These are phyloP conservation scores for Tritrichomonas foetus DNA, from an alignment of 208 protist species.

Conservation along the genomic window DNA sequence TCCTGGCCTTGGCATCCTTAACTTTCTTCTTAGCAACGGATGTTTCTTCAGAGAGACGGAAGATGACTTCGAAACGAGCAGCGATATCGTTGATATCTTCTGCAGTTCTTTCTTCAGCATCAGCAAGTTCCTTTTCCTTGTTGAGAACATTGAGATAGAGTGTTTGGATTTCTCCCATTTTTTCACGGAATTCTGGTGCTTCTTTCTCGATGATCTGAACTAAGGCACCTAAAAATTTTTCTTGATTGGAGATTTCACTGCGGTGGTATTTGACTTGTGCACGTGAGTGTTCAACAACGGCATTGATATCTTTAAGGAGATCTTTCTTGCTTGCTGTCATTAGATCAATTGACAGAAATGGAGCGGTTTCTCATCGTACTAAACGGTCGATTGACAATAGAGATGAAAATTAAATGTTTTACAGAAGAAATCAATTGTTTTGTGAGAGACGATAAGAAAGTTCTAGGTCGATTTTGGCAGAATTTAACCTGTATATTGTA, in stretches of 20 bases:
- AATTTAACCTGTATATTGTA: too few species aligned
- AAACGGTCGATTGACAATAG: too few species aligned
- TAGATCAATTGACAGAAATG: too few species aligned
- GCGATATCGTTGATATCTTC: constrained; percentile 31
- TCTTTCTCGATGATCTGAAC: neutral
- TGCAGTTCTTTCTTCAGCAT: neutral
- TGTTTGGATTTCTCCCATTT: neutral
- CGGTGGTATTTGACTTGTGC: neutral
- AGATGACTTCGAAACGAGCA: neutral
- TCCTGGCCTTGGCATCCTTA: neutral
- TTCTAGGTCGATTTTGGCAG: too few species aligned
- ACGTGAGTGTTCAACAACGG: neutral
- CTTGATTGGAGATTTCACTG: neutral
- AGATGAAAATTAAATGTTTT: too few species aligned
- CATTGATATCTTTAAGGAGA: neutral
- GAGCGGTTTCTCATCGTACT: too few species aligned
- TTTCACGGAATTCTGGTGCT: neutral
- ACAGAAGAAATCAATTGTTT: too few species aligned
- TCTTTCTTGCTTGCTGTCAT: neutral
- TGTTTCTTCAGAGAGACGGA: neutral
- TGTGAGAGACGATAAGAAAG: too few species aligned
- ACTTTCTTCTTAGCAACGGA: neutral
- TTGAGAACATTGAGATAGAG: neutral
- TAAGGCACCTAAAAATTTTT: neutral
- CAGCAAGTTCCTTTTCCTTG: neutral